These are phyloP conservation scores for Blastomyces gilchristii DNA, from an alignment of 2,329 filamentous ascomycete genomes.

Conservation along the genomic window DNA sequence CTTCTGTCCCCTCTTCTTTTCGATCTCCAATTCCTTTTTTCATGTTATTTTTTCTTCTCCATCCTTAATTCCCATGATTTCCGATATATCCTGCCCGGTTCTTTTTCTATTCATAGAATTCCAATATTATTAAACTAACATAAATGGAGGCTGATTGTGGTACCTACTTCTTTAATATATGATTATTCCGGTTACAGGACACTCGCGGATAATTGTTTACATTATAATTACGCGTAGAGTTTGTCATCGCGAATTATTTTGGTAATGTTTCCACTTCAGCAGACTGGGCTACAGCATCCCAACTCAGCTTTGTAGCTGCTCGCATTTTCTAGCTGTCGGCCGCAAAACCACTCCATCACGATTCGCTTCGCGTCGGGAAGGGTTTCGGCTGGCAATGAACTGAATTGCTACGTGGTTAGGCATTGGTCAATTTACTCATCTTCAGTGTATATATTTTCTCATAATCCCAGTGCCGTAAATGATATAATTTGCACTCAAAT, in stretches of 20 bases:
- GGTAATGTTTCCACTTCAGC: not conserved
- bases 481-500: not conserved
- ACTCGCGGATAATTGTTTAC: not conserved
- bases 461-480: not conserved
- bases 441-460: not conserved
- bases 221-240: not conserved
- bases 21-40: not conserved
- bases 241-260: not conserved
- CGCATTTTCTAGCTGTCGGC: not conserved
- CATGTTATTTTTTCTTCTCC: not conserved
- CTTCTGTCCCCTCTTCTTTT: not conserved
- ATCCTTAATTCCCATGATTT: not conserved
- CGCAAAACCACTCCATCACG: not conserved
- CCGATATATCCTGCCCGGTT: not conserved
- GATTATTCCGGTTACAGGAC: not conserved
- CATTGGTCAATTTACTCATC: not conserved
- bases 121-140: not conserved
- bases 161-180: not conserved
- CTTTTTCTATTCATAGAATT: not conserved
- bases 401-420: not conserved
- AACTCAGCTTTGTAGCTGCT: not conserved
- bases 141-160: not conserved
- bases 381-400: not conserved
- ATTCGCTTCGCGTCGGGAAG: not conserved
- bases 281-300: not conserved